Conservation (phyloP, 345 rosid genomes). For the Eucalyptus sp. region DNA sequence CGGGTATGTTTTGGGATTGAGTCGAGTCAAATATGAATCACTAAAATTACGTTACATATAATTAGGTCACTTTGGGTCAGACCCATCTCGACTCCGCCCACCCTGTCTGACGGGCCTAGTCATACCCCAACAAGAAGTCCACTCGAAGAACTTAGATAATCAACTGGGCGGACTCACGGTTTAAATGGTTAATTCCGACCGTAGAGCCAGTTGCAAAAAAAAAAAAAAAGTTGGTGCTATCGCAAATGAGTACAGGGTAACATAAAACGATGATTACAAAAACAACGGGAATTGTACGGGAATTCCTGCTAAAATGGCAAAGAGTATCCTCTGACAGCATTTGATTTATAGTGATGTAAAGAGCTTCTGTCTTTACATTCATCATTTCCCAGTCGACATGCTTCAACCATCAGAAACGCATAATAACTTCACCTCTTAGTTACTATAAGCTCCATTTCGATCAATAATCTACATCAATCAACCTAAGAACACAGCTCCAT, state of each 20-base stretch:
- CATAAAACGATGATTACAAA: background rate
- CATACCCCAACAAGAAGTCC: background rate
- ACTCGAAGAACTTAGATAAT: background rate
- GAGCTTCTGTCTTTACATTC: background rate
- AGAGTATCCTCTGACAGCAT: background rate
- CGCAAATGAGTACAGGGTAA: background rate
- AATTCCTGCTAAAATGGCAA: background rate
- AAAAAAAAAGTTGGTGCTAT: background rate
- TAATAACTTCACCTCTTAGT: background rate
- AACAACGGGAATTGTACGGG: background rate
- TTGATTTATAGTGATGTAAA: background rate
- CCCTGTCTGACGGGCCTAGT: background rate
- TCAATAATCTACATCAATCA: background rate
- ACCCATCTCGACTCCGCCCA: background rate
- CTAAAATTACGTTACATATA: background rate
- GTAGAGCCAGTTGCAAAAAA: background rate
- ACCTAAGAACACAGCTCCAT: background rate
- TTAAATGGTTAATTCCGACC: background rate
- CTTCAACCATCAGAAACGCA: background rate
- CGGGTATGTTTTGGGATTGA: rapidly evolving
- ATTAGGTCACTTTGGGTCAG: background rate
- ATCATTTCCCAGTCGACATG: background rate
- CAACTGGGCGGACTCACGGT: background rate
- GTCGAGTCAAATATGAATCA: rapidly evolving
- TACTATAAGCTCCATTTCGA: background rate